Conservation (phyloP, 805 yeast genomes). For the Starmera pachycereana region DNA sequence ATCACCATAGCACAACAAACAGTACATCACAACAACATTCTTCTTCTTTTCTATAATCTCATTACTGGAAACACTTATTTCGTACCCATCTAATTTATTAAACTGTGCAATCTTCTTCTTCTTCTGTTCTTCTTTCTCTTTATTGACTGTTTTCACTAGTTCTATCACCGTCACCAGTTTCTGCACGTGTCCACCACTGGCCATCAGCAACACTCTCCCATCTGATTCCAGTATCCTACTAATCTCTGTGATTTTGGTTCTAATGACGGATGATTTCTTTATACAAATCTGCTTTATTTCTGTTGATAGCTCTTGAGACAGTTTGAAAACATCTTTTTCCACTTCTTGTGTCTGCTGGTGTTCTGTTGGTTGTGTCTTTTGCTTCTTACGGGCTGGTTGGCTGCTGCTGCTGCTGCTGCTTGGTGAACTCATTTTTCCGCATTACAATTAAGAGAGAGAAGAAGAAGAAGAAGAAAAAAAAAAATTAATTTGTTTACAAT, state of each 20-base stretch:
- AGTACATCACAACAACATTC: constrained; percentile 13
- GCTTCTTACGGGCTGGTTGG: not conserved
- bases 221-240: constrained; percentile 1
- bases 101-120: constrained; percentile 9
- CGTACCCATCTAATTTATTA: constrained; percentile 15
- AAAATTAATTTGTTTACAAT: no score
- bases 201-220: constrained; percentile 8
- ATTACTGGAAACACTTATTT: constrained; percentile 6
- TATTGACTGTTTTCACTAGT: constrained; percentile 9
- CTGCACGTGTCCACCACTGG: constrained; percentile 15
- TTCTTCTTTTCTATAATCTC: constrained; percentile 13
- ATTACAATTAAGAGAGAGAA: no score
- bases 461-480: no score
- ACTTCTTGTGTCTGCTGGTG: not conserved
- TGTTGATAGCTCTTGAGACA: not conserved
- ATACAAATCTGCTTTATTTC: no score
- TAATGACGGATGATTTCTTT: constrained; percentile 2
- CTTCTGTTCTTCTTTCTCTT: not conserved
- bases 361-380: not conserved
- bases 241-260: constrained; percentile 8
- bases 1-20: constrained; percentile 2
- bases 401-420: no score
- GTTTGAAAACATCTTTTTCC: not conserved
- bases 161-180: constrained; percentile 15
- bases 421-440: no score